A percentile compares a stretch with the other conserved stretches of the same genome.
Conservation (phyloP, 805 yeast genomes). For the Monosporozyma yasuniensis region DNA sequence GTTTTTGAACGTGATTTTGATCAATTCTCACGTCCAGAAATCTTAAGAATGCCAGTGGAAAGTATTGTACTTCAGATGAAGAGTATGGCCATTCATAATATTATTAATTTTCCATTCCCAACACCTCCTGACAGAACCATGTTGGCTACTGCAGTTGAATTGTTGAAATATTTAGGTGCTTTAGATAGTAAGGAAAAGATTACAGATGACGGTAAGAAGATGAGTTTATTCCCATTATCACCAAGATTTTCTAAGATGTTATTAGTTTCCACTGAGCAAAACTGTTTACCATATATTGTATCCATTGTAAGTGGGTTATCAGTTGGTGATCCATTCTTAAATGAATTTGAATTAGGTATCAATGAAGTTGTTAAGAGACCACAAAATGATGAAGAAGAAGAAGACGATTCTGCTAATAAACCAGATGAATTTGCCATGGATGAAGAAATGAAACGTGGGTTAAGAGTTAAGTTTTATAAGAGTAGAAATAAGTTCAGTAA, state of each 20-base stretch:
- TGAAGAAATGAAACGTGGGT: constrained; percentile 33
- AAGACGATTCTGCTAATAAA: constrained; percentile 27
- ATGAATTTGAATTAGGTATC: constrained; percentile 66
- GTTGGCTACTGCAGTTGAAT: constrained; percentile 54
- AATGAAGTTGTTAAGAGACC: constrained; percentile 7
- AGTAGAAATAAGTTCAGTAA: constrained; percentile 54
- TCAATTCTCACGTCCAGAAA: constrained; percentile 83
- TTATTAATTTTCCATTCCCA: constrained; percentile 90
- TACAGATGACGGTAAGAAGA: constrained; percentile 72
- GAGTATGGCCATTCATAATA: constrained; percentile 89
- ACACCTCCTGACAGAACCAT: constrained; percentile 72
- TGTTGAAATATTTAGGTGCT: constrained; percentile 73
- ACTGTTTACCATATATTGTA: constrained; percentile 78
- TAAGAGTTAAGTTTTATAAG: constrained; percentile 46
- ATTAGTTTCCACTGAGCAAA: constrained; percentile 76
- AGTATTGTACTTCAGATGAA: constrained; percentile 94
- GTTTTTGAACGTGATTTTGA: constrained; percentile 78
- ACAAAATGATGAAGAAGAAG: constrained; percentile 10
- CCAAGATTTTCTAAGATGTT: constrained; percentile 91
- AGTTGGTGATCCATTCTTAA: constrained; percentile 84
- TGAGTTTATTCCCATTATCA: constrained; percentile 87
- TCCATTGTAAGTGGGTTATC: constrained; percentile 87
- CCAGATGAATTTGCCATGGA: constrained; percentile 18
- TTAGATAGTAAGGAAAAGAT: constrained; percentile 44
- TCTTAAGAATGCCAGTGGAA: constrained; percentile 90